Conservation (phyloP, 2,329 filamentous ascomycete species). For the Nemania abortiva region DNA sequence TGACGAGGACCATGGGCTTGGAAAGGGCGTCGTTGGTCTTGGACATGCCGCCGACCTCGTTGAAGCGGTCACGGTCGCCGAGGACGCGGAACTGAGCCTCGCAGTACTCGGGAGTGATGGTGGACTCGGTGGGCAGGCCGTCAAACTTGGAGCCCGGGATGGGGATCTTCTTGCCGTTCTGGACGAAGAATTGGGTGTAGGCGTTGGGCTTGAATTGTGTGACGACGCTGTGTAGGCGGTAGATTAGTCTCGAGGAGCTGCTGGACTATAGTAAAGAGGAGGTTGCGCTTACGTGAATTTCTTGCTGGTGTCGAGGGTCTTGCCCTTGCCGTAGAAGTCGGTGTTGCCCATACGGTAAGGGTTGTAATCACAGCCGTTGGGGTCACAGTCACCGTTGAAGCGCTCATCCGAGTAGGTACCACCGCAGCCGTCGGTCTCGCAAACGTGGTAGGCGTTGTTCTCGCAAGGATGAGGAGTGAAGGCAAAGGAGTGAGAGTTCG, state of each 20-base stretch:
- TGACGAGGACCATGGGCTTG: constrained; percentile 71
- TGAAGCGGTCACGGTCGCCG: constrained; percentile 65
- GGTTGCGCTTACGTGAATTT: constrained; percentile 62
- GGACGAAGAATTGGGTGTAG: constrained; percentile 70
- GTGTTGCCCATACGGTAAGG: constrained; percentile 72
- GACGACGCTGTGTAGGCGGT: constrained; percentile 57
- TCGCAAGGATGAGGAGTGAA: constrained; percentile 73
- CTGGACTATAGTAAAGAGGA: background rate
- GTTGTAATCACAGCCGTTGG: constrained; percentile 76
- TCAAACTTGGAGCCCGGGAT: constrained; percentile 54
- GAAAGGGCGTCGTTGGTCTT: constrained; percentile 64
- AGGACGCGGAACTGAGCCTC: constrained; percentile 64
- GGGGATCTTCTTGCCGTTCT: constrained; percentile 64
- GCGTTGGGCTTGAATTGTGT: constrained; percentile 65
- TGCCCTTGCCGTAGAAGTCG: constrained; percentile 70
- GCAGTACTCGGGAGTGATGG: constrained; percentile 69
- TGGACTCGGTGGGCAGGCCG: constrained; percentile 46
- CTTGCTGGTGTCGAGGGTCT: constrained; percentile 67
- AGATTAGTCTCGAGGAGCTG: constrained; percentile 17
- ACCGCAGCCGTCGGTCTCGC: constrained; percentile 60
- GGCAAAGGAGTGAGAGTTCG: constrained; percentile 71
- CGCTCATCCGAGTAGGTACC: constrained; percentile 63
- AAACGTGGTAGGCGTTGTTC: constrained; percentile 60
- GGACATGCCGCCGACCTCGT: constrained; percentile 64
- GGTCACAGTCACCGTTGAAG: constrained; percentile 71